Evolutionary conservation across 352 stramenopile species (phyloP).

Genomic region (Phytophthora pisi): DNA sequence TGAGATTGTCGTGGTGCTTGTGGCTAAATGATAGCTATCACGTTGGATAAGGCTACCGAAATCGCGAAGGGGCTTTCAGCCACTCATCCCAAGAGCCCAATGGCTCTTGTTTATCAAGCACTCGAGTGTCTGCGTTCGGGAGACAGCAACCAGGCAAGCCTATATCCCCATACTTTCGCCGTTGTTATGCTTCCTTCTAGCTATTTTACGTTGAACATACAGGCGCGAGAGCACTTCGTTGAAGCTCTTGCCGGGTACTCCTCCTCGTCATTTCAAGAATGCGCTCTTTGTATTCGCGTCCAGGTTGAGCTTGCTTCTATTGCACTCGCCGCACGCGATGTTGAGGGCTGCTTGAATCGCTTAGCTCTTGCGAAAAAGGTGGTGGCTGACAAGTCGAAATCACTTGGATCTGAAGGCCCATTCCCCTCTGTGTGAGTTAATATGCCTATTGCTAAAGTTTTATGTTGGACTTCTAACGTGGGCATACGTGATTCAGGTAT

Average conservation of each 20-base stretch:
- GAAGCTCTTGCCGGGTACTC: slow-evolving; percentile 67
- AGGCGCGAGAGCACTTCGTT: slow-evolving; percentile 56
- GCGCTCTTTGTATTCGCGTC: slow-evolving; percentile 55
- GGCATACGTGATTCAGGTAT: slow-evolving; percentile 38
- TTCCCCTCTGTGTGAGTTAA: slow-evolving; percentile 49
- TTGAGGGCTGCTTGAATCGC: slow-evolving; percentile 66
- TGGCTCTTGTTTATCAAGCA: slow-evolving; percentile 56
- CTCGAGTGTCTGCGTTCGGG: slow-evolving; percentile 31
- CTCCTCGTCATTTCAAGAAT: slow-evolving; percentile 73
- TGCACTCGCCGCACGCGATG: slow-evolving; percentile 49
- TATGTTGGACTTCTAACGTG: slow-evolving; percentile 8
- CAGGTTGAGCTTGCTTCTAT: slow-evolving; percentile 64
- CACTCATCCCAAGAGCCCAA: slow-evolving; percentile 51
- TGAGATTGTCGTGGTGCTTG: slow-evolving; percentile 7
- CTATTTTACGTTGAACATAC: neutral
- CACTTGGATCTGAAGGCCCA: slow-evolving; percentile 44
- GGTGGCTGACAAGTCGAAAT: slow-evolving; percentile 49
- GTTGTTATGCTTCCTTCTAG: neutral
- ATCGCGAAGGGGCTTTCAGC: slow-evolving; percentile 36
- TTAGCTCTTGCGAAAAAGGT: slow-evolving; percentile 48
- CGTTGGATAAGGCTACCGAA: slow-evolving; percentile 27
- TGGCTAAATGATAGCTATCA: slow-evolving; percentile 37
- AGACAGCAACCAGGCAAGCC: slow-evolving; percentile 38
- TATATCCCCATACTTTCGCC: neutral
- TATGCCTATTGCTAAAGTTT: neutral